phyloP scores from a whole-genome alignment of 148 eudicot species.

The Heliosperma pusillum region DNA sequence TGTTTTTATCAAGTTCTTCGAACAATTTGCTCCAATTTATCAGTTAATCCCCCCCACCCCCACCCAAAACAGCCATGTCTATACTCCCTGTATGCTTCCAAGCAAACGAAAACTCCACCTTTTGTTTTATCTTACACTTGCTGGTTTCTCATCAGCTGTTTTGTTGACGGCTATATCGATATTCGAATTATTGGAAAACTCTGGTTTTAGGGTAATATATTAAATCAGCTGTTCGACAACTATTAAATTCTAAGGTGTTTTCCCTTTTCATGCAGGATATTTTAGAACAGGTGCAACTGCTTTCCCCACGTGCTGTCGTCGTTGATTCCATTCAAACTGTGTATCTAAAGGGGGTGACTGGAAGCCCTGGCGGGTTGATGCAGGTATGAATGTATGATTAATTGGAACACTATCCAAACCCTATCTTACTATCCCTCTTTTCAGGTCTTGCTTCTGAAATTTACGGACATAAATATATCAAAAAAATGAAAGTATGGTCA shows the following conservation, averaged over 20 bases:
- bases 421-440: background rate
- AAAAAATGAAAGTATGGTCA: background rate
- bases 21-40: background rate
- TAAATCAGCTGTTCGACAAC: background rate
- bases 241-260: conserved; percentile 6
- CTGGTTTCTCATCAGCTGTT: background rate
- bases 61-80: background rate
- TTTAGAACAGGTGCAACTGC: conserved; percentile 52
- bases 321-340: conserved; percentile 94
- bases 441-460: background rate
- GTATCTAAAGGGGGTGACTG: conserved; percentile 67
- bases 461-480: background rate
- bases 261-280: conserved; percentile 55
- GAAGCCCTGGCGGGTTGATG: conserved; percentile 71
- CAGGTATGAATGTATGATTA: conserved; percentile 50
- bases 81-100: background rate
- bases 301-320: conserved; percentile 71
- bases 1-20: background rate
- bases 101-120: background rate
- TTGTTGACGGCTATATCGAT: background rate
- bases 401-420: background rate
- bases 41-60: background rate
- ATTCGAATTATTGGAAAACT: too few relatives aligned
- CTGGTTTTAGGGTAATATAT: background rate
- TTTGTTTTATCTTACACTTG: background rate